These are phyloP conservation scores for Scedosporium minutisporum DNA, from an alignment of 2,329 filamentous ascomycete species.

Conservation along the genomic window DNA sequence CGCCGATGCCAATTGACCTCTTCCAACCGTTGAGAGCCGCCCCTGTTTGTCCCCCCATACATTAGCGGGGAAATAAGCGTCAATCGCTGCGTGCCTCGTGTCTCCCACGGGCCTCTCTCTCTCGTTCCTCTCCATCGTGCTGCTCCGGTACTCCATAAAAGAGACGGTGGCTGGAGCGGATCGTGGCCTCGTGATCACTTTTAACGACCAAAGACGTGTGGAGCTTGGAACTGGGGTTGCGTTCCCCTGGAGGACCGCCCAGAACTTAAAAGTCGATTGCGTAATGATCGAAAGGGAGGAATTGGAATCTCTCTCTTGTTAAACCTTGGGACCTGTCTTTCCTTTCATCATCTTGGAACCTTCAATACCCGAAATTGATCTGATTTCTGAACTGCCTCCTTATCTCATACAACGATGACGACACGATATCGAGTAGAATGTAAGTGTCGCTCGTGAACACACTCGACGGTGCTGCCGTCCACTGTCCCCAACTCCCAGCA, in stretches of 20 bases:
- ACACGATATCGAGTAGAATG: background rate
- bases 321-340: background rate
- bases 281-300: background rate
- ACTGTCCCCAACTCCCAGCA: background rate
- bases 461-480: background rate
- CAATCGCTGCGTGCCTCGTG: too few relatives aligned
- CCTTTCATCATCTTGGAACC: too few relatives aligned
- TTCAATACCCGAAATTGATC: too few relatives aligned
- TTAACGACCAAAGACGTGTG: background rate
- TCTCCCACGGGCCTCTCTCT: too few relatives aligned
- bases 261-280: background rate
- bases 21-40: too few relatives aligned
- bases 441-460: background rate
- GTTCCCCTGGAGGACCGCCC: too few relatives aligned
- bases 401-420: background rate
- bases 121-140: too few relatives aligned
- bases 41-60: too few relatives aligned
- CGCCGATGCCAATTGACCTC: too few relatives aligned
- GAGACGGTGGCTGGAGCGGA: background rate
- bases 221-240: too few relatives aligned
- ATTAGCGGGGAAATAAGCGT: too few relatives aligned
- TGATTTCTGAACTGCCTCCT: background rate
- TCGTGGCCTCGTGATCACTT: background rate
- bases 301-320: background rate
- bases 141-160: too few relatives aligned